Percentiles rank a stretch among this genome's conserved stretches.
phyloP scores from a whole-genome alignment of 2,329 filamentous ascomycete genomes.

The Sporothrix sp. region DNA sequence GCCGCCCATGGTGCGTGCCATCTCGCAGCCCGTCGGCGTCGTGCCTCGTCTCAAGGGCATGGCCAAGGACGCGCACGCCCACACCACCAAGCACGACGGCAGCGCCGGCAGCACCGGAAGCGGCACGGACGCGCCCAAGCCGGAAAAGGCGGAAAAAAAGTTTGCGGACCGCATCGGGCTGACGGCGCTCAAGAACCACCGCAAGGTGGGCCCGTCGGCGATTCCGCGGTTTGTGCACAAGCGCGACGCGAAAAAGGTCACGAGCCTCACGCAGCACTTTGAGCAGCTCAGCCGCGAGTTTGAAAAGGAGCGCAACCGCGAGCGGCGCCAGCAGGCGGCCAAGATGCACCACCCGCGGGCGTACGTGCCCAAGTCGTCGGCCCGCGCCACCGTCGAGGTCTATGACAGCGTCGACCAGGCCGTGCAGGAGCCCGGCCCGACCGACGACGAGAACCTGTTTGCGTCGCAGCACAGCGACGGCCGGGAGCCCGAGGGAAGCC shows the following conservation, averaged over 20 bases:
- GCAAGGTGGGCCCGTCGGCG: constrained; percentile 55
- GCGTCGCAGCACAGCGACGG: constrained; percentile 3
- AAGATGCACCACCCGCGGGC: constrained; percentile 66
- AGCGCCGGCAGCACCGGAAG: no score
- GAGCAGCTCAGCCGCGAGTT: constrained; percentile 96
- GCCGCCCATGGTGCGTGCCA: constrained; percentile 43
- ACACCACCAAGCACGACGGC: constrained; percentile 14
- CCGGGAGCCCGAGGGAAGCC: no score
- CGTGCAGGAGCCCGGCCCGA: constrained; percentile 66
- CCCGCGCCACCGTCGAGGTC: constrained; percentile 92
- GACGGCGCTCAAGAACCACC: constrained; percentile 49
- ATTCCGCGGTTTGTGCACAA: constrained; percentile 82
- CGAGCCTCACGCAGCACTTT: constrained; percentile 87
- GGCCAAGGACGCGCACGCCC: no score
- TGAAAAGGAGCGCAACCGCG: constrained; percentile 82
- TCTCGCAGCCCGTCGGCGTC: constrained; percentile 41
- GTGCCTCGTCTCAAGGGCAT: no score
- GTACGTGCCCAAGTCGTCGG: constrained; percentile 74
- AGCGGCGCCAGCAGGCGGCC: constrained; percentile 70
- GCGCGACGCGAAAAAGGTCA: constrained; percentile 68
- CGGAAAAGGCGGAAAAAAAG: constrained; percentile 60
- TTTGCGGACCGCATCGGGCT: constrained; percentile 64
- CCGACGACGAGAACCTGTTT: constrained; percentile 47
- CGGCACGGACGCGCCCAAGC: no score
- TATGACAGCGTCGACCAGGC: constrained; percentile 92